phyloP scores from a whole-genome alignment of 2,329 filamentous ascomycete genomes.

The Ophiocordyceps australis region DNA sequence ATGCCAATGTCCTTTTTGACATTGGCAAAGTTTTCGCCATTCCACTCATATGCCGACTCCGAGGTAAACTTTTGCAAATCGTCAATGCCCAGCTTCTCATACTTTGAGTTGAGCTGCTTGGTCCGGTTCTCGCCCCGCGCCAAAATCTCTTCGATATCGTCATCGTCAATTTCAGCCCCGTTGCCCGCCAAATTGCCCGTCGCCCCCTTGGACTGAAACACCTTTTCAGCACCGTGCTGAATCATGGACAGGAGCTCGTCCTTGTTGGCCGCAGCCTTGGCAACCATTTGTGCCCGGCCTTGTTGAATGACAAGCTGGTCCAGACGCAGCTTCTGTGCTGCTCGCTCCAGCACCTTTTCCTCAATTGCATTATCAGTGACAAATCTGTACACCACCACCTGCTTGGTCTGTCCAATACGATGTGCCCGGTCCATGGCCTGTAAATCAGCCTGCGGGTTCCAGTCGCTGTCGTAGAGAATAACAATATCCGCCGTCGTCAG shows the following conservation, averaged over 20 bases:
- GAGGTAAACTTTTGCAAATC: constrained; percentile 96
- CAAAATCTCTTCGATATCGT: constrained; percentile 81
- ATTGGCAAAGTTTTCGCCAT: constrained; percentile 86
- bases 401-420: constrained; percentile 96
- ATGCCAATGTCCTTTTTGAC: constrained; percentile 84
- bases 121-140: constrained; percentile 77
- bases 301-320: constrained; percentile 98
- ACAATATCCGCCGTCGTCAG: constrained; percentile 91
- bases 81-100: constrained; percentile 92
- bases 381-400: constrained; percentile 91
- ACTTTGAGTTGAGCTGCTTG: constrained; percentile 77
- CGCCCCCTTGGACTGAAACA: constrained; percentile 61
- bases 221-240: constrained; percentile 90
- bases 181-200: constrained; percentile 41
- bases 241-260: constrained; percentile 97
- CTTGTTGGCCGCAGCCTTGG: constrained; percentile 84
- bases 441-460: constrained; percentile 95
- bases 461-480: constrained; percentile 91
- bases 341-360: constrained; percentile 92
- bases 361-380: constrained; percentile 97
- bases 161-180: constrained; percentile 52
- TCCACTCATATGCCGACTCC: constrained; percentile 97
- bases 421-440: constrained; percentile 98
- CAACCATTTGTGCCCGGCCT: constrained; percentile 77
- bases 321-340: constrained; percentile 87